Evolutionary conservation across 139 green algal species (phyloP), one percentile per base, ranked within the genome.

Genomic region (Pleodorina starrii): DNA sequence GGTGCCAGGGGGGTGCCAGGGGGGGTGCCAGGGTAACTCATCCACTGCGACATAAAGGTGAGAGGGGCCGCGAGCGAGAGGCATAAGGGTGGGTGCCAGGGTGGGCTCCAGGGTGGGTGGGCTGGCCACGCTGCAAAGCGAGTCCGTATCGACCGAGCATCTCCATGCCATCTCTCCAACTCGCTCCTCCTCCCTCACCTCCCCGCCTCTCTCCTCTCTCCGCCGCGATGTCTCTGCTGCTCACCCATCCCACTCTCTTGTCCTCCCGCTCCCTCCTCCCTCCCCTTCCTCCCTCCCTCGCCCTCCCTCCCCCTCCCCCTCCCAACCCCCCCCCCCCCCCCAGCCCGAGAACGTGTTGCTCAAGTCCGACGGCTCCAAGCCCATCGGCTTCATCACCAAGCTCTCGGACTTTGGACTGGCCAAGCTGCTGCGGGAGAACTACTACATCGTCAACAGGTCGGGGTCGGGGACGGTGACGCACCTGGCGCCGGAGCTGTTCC

Each of bases 351-450:
- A 94, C 76, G 90, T 95, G 86, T 73, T 95, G 89, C 86, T 95
- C 44, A 93, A 94, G 54, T 66, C 54, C 0, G 91, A 94, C 68
- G 38, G 77, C 25, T 89, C 85, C 66, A 94, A 94, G 71, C 27
- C 82, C 32, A 88, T 91, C 19, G 87, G 91, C 54, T 94, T 94
- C 44, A 84, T 90, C 19, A 92, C 89, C 72, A 95, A 95, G 91
- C 92, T 95, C 12, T 89, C 74, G 12, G 93, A 95, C 89, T 95
- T 95, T 87, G 93, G 93, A 27, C 82, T 95, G 69, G 91, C 93
- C 78, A 95, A 95, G 92, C 83, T 95, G 84, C 90, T 95, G 76
- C 76, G 92, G 7, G 93, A 95, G 79, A 94, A 94, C 89, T 94
- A 94, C 87, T 95, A 95, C 89, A 94, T 94, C 82, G 90, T 94